Evolutionary conservation across 75 land plant genomes (phyloP).

Genomic region (Chamaecyparis obtusa): DNA sequence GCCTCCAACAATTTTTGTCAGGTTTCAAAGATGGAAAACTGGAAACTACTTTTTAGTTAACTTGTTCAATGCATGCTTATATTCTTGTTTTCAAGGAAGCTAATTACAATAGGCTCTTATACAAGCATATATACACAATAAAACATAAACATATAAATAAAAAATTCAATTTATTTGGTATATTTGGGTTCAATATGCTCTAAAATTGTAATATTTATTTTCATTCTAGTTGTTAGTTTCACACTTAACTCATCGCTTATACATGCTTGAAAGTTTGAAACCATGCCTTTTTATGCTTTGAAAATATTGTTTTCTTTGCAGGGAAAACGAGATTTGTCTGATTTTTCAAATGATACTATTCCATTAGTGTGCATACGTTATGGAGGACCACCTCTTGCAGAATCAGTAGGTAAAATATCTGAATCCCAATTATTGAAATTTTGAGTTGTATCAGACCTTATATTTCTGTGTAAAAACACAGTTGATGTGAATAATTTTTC

Average conservation of each 20-base stretch:
- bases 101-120: too few species aligned
- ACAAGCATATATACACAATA: too few species aligned
- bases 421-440: background rate
- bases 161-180: too few species aligned
- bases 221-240: background rate
- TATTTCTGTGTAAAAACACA: background rate
- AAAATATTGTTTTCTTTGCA: background rate
- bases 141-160: too few species aligned
- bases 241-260: background rate
- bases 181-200: background rate
- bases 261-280: background rate
- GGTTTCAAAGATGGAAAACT: too few species aligned
- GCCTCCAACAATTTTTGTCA: too few species aligned
- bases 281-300: background rate
- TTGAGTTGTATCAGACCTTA: background rate
- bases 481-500: background rate
- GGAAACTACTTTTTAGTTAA: too few species aligned
- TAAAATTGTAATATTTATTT: background rate
- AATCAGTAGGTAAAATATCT: conserved; percentile 1
- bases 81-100: too few species aligned
- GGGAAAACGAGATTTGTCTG: background rate
- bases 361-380: conserved; percentile 8
- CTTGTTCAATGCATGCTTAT: too few species aligned
- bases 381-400: conserved; percentile 14
- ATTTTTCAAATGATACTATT: conserved; percentile 2